These are phyloP conservation scores for Periconia digitata DNA, from an alignment of 2,329 filamentous ascomycete genomes.

Conservation along the genomic window DNA sequence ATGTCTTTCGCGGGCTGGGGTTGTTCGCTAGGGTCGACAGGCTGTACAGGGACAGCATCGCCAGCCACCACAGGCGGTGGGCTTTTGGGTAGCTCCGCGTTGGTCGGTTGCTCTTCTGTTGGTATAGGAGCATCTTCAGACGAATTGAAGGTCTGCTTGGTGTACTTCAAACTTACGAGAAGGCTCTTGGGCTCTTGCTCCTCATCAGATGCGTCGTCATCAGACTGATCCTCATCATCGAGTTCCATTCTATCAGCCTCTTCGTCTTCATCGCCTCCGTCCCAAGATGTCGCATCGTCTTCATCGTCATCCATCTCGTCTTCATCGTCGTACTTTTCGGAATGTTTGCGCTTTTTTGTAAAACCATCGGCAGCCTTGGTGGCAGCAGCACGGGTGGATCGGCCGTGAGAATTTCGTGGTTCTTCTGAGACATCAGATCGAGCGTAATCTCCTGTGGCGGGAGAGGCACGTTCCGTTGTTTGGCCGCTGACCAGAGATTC, in stretches of 20 bases:
- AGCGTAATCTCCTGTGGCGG: slow-evolving; percentile 47
- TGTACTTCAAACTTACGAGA: slow-evolving; percentile 67
- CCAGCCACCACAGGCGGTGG: background rate
- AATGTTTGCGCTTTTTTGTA: slow-evolving; percentile 40
- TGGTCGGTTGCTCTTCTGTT: background rate
- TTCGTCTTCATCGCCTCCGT: slow-evolving; percentile 74
- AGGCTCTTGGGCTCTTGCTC: slow-evolving; percentile 57
- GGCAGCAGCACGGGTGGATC: slow-evolving; percentile 42
- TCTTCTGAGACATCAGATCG: slow-evolving; percentile 51
- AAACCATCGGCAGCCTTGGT: slow-evolving; percentile 21
- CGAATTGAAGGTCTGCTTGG: slow-evolving; percentile 19
- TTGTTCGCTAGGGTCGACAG: background rate
- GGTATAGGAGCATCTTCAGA: background rate
- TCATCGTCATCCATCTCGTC: slow-evolving; percentile 71
- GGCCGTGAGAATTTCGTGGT: slow-evolving; percentile 44
- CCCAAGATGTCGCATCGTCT: slow-evolving; percentile 64
- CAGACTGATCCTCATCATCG: slow-evolving; percentile 58
- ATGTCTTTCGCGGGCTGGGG: background rate
- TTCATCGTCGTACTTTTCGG: slow-evolving; percentile 61
- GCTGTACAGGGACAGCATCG: too few species aligned
- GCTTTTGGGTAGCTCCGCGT: background rate
- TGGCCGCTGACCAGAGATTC: slow-evolving; percentile 62
- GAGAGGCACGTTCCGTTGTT: slow-evolving; percentile 42
- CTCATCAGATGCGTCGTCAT: slow-evolving; percentile 44
- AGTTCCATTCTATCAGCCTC: slow-evolving; percentile 67